phyloP scores from a whole-genome alignment of 139 green algal genomes.

The Yamagishiella unicocca region DNA sequence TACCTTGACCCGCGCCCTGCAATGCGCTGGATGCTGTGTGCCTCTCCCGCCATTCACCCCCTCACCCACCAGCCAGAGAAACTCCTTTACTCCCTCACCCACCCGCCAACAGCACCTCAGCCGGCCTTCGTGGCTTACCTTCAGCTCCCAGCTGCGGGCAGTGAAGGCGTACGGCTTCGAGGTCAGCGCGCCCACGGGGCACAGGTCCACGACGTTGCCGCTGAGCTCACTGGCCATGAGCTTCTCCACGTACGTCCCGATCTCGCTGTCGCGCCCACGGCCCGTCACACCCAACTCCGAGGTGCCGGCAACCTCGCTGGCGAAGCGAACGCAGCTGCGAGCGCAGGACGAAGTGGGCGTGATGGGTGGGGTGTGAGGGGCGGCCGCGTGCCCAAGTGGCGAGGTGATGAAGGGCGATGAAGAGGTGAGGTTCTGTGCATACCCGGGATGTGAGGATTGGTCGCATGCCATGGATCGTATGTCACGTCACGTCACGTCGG shows the following conservation, averaged over 20 bases:
- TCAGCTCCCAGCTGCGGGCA: constrained; percentile 96
- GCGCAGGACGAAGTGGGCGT: too few relatives aligned
- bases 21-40: not conserved
- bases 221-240: constrained; percentile 92
- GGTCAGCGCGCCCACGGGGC: constrained; percentile 97
- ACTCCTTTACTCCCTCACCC: not conserved
- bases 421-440: too few relatives aligned
- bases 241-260: constrained; percentile 98
- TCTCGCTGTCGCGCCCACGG: constrained; percentile 89
- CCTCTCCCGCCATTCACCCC: not conserved
- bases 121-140: constrained; percentile 38
- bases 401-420: too few relatives aligned
- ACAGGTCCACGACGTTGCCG: constrained; percentile 99
- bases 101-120: not conserved
- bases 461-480: too few relatives aligned
- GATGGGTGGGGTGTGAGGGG: too few relatives aligned
- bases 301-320: constrained; percentile 95
- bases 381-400: too few relatives aligned
- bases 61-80: not conserved
- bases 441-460: too few relatives aligned
- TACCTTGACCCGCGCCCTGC: too few relatives aligned
- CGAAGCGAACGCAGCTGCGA: constrained; percentile 95
- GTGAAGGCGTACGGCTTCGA: constrained; percentile 98
- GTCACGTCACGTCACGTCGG: too few relatives aligned
- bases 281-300: constrained; percentile 96